Percentiles rank a stretch among this genome's conserved stretches.
These are phyloP conservation scores for Rhizopogon rudus DNA, from an alignment of 768 basidiomycete species.

Conservation along the genomic window DNA sequence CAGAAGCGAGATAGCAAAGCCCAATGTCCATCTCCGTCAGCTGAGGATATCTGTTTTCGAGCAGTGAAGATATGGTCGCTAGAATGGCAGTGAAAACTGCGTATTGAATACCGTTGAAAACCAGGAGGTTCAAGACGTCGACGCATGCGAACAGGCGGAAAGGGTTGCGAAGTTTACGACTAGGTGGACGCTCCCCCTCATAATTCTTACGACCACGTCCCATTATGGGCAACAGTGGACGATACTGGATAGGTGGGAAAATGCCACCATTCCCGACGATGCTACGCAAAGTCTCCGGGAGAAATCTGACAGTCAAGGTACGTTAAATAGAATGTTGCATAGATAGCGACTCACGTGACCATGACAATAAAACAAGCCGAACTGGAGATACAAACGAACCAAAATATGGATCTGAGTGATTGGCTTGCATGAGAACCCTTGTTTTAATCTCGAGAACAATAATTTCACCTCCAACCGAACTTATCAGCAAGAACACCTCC, in stretches of 20 bases:
- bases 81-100: constrained; percentile 42
- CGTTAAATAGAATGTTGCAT: constrained; percentile 10
- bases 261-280: constrained; percentile 13
- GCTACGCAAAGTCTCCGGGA: constrained; percentile 7
- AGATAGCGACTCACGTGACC: constrained; percentile 33
- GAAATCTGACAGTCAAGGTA: constrained; percentile 11
- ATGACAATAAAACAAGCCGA: constrained; percentile 42
- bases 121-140: constrained; percentile 31
- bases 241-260: constrained; percentile 2
- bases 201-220: neutral
- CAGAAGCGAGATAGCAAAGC: constrained; percentile 68
- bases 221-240: constrained; percentile 8
- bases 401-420: constrained; percentile 47
- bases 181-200: neutral
- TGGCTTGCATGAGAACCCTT: neutral
- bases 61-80: constrained; percentile 40
- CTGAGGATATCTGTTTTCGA: constrained; percentile 40
- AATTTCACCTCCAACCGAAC: constrained; percentile 57
- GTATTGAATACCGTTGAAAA: constrained; percentile 49
- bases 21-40: constrained; percentile 49
- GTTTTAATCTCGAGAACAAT: neutral
- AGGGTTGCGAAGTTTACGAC: constrained; percentile 27
- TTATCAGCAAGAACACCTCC: constrained; percentile 51
- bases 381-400: constrained; percentile 51
- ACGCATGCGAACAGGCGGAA: constrained; percentile 27